Conservation (phyloP, 164 flowering plant species). For the Liquidambar formosana region DNA sequence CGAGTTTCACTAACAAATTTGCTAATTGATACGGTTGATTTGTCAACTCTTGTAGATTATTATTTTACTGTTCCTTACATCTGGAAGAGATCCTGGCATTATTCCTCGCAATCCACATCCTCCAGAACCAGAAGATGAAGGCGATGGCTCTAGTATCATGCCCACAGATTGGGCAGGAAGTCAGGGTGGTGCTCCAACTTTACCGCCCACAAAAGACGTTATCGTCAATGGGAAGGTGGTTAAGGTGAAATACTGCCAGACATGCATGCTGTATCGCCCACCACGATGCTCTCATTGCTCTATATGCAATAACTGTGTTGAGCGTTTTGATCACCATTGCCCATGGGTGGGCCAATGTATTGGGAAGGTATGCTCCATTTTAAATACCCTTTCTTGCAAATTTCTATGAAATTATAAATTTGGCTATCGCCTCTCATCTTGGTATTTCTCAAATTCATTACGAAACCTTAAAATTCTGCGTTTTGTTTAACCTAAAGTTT, state of each 20-base stretch:
- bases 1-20: background rate
- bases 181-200: constrained; percentile 6
- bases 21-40: constrained; percentile 3
- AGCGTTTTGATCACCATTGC: constrained; percentile 85
- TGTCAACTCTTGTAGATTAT: constrained; percentile 34
- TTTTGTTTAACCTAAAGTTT: background rate
- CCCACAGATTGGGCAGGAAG: constrained; percentile 30
- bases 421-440: background rate
- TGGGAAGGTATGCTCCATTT: constrained; percentile 45
- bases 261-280: constrained; percentile 80
- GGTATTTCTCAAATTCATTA: background rate
- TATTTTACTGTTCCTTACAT: constrained; percentile 51
- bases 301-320: constrained; percentile 72
- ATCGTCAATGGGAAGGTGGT: constrained; percentile 51
- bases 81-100: constrained; percentile 71
- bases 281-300: constrained; percentile 87
- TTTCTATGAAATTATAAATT: background rate
- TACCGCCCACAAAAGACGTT: constrained; percentile 66
- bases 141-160: constrained; percentile 8
- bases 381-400: background rate
- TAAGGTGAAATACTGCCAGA: constrained; percentile 67
- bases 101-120: constrained; percentile 62
- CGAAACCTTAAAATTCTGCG: background rate
- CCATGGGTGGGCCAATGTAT: constrained; percentile 93
- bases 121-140: constrained; percentile 54